Conservation (phyloP, 495 filamentous ascomycete species). For the Halenospora varia region DNA sequence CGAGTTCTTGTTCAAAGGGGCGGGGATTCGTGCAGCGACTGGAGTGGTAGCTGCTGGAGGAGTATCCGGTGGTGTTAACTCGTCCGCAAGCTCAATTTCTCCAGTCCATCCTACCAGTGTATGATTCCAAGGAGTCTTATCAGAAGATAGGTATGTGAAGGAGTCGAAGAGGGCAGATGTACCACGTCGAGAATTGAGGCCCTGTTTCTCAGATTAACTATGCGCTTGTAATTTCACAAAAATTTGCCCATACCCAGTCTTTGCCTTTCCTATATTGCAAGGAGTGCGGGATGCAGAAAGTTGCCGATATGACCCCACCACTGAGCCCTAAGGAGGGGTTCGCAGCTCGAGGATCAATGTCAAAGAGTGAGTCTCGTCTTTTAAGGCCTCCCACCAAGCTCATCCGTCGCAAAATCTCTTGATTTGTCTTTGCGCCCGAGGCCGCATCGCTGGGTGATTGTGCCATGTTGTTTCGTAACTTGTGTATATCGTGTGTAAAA, state of each 20-base stretch:
- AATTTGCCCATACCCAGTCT: constrained; percentile 61
- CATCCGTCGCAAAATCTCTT: constrained; percentile 61
- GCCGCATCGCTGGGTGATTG: constrained; percentile 43
- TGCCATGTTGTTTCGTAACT: constrained; percentile 12
- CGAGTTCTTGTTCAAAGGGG: constrained; percentile 54
- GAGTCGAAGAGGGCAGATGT: constrained; percentile 88
- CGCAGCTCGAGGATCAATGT: constrained; percentile 55
- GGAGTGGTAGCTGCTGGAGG: constrained; percentile 40
- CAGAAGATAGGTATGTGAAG: constrained; percentile 75
- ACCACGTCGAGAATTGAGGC: constrained; percentile 70
- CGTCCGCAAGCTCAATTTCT: constrained; percentile 61
- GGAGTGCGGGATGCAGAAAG: constrained; percentile 79
- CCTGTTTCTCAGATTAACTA: constrained; percentile 37
- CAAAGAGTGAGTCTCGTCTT: constrained; percentile 46
- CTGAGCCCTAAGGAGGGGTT: constrained; percentile 69
- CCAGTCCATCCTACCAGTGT: constrained; percentile 90
- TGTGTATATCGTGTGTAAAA: constrained; percentile 32
- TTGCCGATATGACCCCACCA: constrained; percentile 81
- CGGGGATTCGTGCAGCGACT: constrained; percentile 32
- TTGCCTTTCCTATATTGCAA: constrained; percentile 60
- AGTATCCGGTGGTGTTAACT: constrained; percentile 36
- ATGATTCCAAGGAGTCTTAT: constrained; percentile 75
- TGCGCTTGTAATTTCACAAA: constrained; percentile 21
- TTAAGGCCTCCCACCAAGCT: constrained; percentile 43
- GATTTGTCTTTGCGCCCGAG: constrained; percentile 49